Conservation (phyloP, 495 filamentous ascomycete species). For the Trichoderma virens region DNA sequence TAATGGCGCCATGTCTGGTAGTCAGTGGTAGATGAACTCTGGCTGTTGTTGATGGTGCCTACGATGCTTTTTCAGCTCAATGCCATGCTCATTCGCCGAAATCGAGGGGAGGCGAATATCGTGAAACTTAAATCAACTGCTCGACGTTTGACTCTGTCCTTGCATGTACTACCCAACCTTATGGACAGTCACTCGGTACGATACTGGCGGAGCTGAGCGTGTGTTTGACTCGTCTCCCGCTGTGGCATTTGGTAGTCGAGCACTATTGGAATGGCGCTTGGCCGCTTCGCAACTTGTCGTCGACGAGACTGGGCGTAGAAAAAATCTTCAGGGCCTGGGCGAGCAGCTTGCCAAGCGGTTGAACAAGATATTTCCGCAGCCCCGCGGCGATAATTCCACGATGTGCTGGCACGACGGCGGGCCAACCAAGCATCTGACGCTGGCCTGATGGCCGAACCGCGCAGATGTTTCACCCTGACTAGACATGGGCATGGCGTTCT, state of each 20-base stretch:
- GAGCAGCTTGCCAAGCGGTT: too few relatives aligned
- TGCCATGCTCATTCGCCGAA: background rate
- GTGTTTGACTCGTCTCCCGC: too few relatives aligned
- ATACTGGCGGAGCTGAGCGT: too few relatives aligned
- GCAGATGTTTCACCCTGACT: background rate
- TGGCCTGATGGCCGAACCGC: conserved; percentile 1
- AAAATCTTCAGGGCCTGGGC: too few relatives aligned
- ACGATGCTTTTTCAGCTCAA: background rate
- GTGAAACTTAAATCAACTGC: background rate
- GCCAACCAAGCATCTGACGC: background rate
- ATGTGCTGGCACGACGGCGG: background rate
- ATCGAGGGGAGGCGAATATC: background rate
- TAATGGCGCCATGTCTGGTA: background rate
- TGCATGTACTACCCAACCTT: too few relatives aligned
- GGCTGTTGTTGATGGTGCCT: background rate
- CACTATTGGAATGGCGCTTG: too few relatives aligned
- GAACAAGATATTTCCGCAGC: background rate
- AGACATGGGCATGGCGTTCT: background rate
- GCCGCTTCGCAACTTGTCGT: too few relatives aligned
- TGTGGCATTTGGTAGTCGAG: too few relatives aligned
- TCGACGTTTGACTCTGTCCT: too few relatives aligned
- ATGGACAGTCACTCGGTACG: too few relatives aligned
- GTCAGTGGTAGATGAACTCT: background rate
- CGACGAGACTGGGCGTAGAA: too few relatives aligned
- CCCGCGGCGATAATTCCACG: background rate